Conservation (phyloP, 495 filamentous ascomycete genomes). For the Saxophila tyrrhenica region DNA sequence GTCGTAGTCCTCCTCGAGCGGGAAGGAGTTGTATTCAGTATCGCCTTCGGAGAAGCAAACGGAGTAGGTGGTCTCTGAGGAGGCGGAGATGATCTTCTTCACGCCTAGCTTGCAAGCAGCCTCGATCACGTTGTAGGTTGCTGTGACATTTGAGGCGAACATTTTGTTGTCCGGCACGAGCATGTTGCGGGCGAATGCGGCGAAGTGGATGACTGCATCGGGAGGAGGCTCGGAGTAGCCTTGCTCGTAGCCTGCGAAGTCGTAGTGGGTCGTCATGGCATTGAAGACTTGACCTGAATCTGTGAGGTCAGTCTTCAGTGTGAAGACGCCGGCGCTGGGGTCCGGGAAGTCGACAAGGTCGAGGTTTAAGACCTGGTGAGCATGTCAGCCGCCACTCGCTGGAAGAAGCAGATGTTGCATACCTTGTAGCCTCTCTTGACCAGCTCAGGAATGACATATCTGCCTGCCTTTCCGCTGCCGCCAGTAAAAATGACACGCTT, state of each 20-base stretch:
- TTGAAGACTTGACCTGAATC: conserved; percentile 49
- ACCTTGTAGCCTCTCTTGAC: conserved; percentile 38
- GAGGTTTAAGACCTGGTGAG: conserved; percentile 40
- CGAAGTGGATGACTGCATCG: conserved; percentile 52
- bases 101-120: conserved; percentile 48
- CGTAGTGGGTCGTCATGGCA: conserved; percentile 45
- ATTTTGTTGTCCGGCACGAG: conserved; percentile 49
- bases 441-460: conserved; percentile 45
- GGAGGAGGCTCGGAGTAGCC: conserved; percentile 34
- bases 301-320: conserved; percentile 46
- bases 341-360: conserved; percentile 39
- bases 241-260: conserved; percentile 37
- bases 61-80: conserved; percentile 47
- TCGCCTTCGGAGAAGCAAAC: conserved; percentile 48
- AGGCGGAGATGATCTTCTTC: conserved; percentile 50
- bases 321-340: conserved; percentile 39
- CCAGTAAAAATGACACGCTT: conserved; percentile 46
- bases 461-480: conserved; percentile 49
- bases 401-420: background rate
- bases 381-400: background rate
- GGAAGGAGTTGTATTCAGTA: conserved; percentile 44
- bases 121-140: conserved; percentile 51
- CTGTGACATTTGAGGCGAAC: conserved; percentile 42
- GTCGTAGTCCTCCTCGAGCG: conserved; percentile 44
- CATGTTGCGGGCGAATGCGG: conserved; percentile 49